Evolutionary conservation across 2,329 filamentous ascomycete genomes (phyloP).

Genomic region (Monosporascus sp.): DNA sequence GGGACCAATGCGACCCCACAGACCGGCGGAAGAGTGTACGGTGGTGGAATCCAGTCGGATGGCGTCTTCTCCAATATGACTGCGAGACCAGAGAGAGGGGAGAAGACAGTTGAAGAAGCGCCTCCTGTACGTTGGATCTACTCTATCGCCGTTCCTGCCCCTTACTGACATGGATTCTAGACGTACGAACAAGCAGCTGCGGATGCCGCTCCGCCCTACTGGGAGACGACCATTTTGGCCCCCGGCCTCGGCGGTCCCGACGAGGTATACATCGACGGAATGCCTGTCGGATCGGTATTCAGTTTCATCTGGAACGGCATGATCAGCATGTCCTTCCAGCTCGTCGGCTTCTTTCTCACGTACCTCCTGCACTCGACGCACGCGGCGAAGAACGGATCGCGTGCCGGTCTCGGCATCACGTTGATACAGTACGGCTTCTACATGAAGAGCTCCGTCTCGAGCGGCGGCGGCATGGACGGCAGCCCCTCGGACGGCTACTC

Average conservation of each 20-base stretch:
- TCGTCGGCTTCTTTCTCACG: conserved; percentile 94
- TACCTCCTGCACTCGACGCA: conserved; percentile 98
- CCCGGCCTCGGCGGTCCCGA: conserved; percentile 85
- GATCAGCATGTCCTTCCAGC: conserved; percentile 95
- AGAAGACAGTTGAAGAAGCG: conserved; percentile 73
- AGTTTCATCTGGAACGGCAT: conserved; percentile 89
- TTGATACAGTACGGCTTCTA: conserved; percentile 96
- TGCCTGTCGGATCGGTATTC: conserved; percentile 85
- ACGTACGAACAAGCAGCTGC: conserved; percentile 98
- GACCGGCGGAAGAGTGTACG: conserved; percentile 52
- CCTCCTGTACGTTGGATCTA: conserved; percentile 67
- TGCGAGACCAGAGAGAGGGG: conserved; percentile 80
- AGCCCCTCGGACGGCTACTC: conserved; percentile 52
- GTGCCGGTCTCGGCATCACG: conserved; percentile 88
- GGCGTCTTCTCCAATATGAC: conserved; percentile 95
- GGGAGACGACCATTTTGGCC: conserved; percentile 96
- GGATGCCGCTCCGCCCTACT: conserved; percentile 93
- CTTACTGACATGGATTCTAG: conserved; percentile 44
- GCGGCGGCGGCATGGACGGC: conserved; percentile 38
- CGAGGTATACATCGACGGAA: conserved; percentile 94
- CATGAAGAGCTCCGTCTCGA: conserved; percentile 64
- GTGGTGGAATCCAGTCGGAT: conserved; percentile 75
- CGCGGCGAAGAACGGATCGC: conserved; percentile 94
- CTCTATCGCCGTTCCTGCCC: not conserved
- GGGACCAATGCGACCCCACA: conserved; percentile 21